Evolutionary conservation across 371 early-diverging fungal genomes (phyloP).

Genomic region (Mortierella sp.): DNA sequence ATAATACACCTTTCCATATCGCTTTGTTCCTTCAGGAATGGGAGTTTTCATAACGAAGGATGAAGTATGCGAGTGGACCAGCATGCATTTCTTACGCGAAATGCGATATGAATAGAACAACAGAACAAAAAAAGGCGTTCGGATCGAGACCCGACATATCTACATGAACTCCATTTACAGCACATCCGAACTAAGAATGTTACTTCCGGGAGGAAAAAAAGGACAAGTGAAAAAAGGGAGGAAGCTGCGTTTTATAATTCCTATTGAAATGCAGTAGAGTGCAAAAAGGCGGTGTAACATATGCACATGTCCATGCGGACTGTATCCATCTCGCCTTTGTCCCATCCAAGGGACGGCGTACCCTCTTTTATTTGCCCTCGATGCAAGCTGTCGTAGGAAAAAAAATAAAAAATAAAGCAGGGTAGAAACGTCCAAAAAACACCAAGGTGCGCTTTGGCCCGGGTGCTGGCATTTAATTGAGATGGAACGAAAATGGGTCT

Average conservation of each 20-base stretch:
- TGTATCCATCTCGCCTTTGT: background rate
- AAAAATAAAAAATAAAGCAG: background rate
- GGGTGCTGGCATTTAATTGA: background rate
- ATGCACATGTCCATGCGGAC: background rate
- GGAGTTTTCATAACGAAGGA: too few species aligned
- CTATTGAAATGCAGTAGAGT: background rate
- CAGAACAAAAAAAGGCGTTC: background rate
- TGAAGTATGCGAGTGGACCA: too few species aligned
- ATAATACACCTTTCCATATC: too few species aligned
- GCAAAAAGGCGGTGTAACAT: background rate
- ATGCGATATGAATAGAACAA: background rate
- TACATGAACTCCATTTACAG: background rate
- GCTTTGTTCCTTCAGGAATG: too few species aligned
- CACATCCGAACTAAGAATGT: background rate
- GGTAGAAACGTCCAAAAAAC: background rate
- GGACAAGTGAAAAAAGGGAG: background rate
- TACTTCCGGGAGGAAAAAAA: background rate
- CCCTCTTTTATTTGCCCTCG: background rate
- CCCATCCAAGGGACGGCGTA: background rate
- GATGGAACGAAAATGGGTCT: background rate
- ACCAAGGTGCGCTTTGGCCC: background rate
- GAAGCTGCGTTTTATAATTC: background rate
- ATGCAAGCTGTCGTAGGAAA: background rate
- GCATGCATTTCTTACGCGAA: too few species aligned
- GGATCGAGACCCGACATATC: background rate